Conservation (phyloP, 1,284 basidiomycete species). For the Heterobasidion occidentale region DNA sequence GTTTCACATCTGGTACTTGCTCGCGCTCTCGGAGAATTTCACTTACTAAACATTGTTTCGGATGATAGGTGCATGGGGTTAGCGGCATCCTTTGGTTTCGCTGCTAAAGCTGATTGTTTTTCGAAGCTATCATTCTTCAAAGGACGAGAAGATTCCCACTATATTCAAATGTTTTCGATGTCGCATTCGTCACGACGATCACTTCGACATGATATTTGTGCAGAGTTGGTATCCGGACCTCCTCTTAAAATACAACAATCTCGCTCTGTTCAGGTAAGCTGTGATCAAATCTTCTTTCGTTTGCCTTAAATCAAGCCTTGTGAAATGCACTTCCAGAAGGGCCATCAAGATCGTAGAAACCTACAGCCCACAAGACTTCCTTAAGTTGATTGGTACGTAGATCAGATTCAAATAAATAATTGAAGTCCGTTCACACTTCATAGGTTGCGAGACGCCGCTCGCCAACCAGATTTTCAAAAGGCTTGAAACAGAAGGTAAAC, state of each 20-base stretch:
- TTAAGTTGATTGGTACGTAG: slow-evolving; percentile 47
- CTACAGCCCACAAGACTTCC: slow-evolving; percentile 44
- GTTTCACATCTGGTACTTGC: slow-evolving; percentile 65
- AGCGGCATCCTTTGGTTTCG: slow-evolving; percentile 7
- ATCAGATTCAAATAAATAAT: neutral
- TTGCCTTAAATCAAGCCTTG: slow-evolving; percentile 1
- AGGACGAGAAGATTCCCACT: slow-evolving; percentile 47
- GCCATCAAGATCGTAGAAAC: slow-evolving; percentile 66
- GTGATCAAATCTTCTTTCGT: slow-evolving; percentile 3
- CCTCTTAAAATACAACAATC: slow-evolving; percentile 52
- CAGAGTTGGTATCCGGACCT: slow-evolving; percentile 48
- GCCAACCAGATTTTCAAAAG: slow-evolving; percentile 58
- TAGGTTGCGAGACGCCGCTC: slow-evolving; percentile 48
- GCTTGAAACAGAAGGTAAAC: slow-evolving; percentile 59
- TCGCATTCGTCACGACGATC: slow-evolving; percentile 51
- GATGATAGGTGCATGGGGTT: slow-evolving; percentile 73
- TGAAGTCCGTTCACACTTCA: neutral
- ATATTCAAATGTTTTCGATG: slow-evolving; percentile 66
- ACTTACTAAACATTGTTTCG: neutral
- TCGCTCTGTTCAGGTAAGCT: slow-evolving; percentile 58
- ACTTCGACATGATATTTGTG: slow-evolving; percentile 59
- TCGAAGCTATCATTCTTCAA: slow-evolving; percentile 50
- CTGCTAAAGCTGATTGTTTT: slow-evolving; percentile 1
- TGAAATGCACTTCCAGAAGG: slow-evolving; percentile 34
- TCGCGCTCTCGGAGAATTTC: neutral